Conservation (phyloP, 1,139 yeast genomes). For the Trichomonascaceae sp. region DNA sequence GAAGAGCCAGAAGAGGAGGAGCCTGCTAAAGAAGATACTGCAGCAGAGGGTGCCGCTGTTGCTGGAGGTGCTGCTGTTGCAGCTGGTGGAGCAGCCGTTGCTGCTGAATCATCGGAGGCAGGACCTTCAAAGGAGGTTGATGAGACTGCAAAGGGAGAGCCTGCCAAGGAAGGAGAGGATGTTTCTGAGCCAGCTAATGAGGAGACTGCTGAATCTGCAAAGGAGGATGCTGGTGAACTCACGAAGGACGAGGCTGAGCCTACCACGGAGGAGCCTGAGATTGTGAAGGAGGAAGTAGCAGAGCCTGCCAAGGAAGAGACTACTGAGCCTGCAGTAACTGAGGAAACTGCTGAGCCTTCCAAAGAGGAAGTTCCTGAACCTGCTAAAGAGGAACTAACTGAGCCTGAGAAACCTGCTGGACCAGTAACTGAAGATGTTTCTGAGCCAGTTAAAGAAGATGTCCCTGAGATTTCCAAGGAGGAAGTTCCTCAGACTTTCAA, state of each 20-base stretch:
- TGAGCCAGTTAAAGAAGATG: background rate
- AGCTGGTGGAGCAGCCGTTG: background rate
- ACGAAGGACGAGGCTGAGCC: too few relatives aligned
- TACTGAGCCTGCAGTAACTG: constrained; percentile 4
- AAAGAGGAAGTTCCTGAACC: background rate
- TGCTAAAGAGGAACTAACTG: background rate
- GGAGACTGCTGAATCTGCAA: constrained; percentile 8
- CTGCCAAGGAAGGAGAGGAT: constrained; percentile 5
- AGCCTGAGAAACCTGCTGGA: too few relatives aligned
- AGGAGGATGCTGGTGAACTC: background rate
- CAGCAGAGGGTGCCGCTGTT: constrained; percentile 7
- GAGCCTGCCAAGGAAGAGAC: constrained; percentile 8
- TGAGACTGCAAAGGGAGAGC: constrained; percentile 1
- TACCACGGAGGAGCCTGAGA: too few relatives aligned
- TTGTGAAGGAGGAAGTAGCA: too few relatives aligned
- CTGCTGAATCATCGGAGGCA: background rate
- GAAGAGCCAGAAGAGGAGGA: constrained; percentile 1
- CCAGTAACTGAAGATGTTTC: background rate
- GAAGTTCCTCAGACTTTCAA: background rate
- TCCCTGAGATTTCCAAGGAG: background rate
- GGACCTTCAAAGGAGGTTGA: background rate
- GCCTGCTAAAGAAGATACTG: constrained; percentile 4
- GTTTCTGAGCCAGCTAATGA: constrained; percentile 6
- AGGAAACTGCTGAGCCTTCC: background rate
- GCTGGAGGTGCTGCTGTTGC: background rate